Percentiles rank a stretch among this genome's conserved stretches.
Conservation (phyloP, 2,329 filamentous ascomycete genomes). For the Apiospora rasikravindrae region DNA sequence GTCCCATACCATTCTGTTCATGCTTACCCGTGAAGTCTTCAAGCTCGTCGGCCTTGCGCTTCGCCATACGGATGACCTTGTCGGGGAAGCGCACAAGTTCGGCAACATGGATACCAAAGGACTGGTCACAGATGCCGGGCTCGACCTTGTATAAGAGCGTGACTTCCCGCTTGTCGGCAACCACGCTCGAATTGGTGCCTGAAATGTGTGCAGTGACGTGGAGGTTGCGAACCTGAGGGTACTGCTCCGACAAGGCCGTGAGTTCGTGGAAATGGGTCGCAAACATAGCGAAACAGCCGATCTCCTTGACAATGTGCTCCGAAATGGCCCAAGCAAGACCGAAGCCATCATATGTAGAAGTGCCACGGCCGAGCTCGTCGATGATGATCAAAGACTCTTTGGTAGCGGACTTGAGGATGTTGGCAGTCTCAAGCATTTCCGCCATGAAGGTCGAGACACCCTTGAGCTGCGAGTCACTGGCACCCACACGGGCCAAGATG, state of each 20-base stretch:
- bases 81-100: conserved; percentile 95
- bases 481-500: conserved; percentile 93
- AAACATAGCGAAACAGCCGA: conserved; percentile 92
- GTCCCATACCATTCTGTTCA: conserved; percentile 62
- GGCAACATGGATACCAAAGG: conserved; percentile 97
- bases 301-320: conserved; percentile 95
- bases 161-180: conserved; percentile 75
- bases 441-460: conserved; percentile 99
- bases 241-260: conserved; percentile 85
- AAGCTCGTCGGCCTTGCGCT: conserved; percentile 95
- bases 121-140: conserved; percentile 94
- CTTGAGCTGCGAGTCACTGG: conserved; percentile 95
- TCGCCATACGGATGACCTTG: conserved; percentile 99
- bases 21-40: conserved; percentile 91
- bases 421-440: conserved; percentile 98
- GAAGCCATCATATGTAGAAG: conserved; percentile 97
- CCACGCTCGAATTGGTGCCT: conserved; percentile 43
- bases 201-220: conserved; percentile 95
- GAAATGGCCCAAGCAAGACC: conserved; percentile 99
- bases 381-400: conserved; percentile 97
- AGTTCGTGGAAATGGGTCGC: conserved; percentile 99
- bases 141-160: conserved; percentile 97
- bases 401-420: conserved; percentile 96
- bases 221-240: conserved; percentile 87
- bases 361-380: conserved; percentile 94